Evolutionary conservation across 2,329 filamentous ascomycete species (phyloP).

Genomic region (Colletotrichum noveboracense): DNA sequence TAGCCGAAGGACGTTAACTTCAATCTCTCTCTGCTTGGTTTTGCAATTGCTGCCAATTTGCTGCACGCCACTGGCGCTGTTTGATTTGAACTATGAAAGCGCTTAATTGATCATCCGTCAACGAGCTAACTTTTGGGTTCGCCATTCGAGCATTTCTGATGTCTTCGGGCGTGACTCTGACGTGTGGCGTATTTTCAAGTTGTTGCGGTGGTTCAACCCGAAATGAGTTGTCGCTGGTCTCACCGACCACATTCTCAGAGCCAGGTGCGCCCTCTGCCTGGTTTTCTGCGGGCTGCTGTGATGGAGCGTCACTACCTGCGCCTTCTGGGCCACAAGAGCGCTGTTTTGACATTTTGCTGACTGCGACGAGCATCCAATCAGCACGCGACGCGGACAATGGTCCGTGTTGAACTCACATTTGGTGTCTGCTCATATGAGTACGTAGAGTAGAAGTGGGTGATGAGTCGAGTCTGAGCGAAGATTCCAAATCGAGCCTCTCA

Average conservation of each 20-base stretch:
- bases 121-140: accelerated
- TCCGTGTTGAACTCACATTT: background rate
- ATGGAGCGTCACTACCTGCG: background rate
- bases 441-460: background rate
- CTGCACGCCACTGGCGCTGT: background rate
- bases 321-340: background rate
- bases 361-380: background rate
- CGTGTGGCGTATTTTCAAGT: background rate
- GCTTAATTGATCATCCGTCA: background rate
- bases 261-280: background rate
- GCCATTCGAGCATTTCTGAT: background rate
- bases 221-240: background rate
- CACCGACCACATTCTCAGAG: background rate
- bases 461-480: background rate
- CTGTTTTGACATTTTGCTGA: background rate
- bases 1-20: background rate
- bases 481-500: background rate
- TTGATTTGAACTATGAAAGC: background rate
- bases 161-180: background rate
- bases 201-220: background rate
- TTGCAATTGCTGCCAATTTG: background rate
- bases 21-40: background rate
- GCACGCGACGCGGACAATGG: background rate
- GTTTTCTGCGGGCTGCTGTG: background rate
- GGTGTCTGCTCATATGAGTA: background rate